phyloP scores from a whole-genome alignment of 2,329 filamentous ascomycete species.

The Calonectria montana region DNA sequence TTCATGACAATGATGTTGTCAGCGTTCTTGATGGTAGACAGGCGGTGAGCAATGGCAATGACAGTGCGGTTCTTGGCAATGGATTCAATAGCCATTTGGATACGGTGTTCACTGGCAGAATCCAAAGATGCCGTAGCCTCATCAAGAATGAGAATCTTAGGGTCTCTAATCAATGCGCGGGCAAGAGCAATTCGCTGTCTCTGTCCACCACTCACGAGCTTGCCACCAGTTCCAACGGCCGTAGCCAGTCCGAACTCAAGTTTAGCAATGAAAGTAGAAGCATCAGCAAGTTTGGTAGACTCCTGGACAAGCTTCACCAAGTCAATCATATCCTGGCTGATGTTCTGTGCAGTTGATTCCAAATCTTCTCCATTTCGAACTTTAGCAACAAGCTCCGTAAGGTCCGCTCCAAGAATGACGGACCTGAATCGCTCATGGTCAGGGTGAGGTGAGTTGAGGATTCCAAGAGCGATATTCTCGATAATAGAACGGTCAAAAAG shows the following conservation, averaged over 20 bases:
- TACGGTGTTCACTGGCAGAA: constrained; percentile 66
- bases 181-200: constrained; percentile 70
- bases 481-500: constrained; percentile 60
- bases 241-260: constrained; percentile 67
- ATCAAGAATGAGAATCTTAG: constrained; percentile 68
- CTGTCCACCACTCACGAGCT: constrained; percentile 69
- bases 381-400: constrained; percentile 63
- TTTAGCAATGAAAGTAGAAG: constrained; percentile 63
- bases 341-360: constrained; percentile 53
- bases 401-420: constrained; percentile 59
- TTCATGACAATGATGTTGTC: constrained; percentile 76
- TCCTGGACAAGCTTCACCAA: constrained; percentile 63
- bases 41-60: constrained; percentile 72
- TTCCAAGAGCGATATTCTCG: constrained; percentile 63
- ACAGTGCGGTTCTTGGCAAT: constrained; percentile 68
- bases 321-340: constrained; percentile 58
- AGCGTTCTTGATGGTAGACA: constrained; percentile 71
- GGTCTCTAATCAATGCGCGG: constrained; percentile 66
- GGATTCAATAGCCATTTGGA: constrained; percentile 61
- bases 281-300: constrained; percentile 70
- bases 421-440: constrained; percentile 55
- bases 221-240: constrained; percentile 64
- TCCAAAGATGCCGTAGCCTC: constrained; percentile 72
- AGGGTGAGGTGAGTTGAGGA: constrained; percentile 55
- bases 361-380: constrained; percentile 63